Conservation (phyloP, 768 basidiomycete species). For the Ramaria rubella region DNA sequence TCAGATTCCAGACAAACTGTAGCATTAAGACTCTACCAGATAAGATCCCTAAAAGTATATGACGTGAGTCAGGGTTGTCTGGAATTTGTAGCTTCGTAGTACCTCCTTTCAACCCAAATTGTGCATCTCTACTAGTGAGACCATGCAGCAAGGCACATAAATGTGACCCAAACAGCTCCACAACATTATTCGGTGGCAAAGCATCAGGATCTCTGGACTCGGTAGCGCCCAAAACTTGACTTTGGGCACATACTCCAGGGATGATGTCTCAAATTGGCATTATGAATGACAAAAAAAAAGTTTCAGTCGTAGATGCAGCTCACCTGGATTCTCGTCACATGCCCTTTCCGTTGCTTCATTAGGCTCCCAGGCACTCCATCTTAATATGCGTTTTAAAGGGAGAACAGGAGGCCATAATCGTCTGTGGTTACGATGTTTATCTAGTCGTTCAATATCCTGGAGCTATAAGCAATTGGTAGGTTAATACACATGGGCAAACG, state of each 20-base stretch:
- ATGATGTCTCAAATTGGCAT: slow-evolving; percentile 39
- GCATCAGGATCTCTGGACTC: slow-evolving; percentile 66
- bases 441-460: slow-evolving; percentile 48
- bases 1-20: background rate
- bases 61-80: background rate
- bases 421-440: slow-evolving; percentile 36
- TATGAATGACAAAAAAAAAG: background rate
- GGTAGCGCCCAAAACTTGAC: slow-evolving; percentile 50
- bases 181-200: slow-evolving; percentile 53
- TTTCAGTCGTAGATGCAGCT: slow-evolving; percentile 1
- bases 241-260: slow-evolving; percentile 42
- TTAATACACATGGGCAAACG: too few relatives aligned
- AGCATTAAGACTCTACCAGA: slow-evolving; percentile 36
- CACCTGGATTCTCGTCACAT: slow-evolving; percentile 67
- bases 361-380: slow-evolving; percentile 41
- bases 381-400: slow-evolving; percentile 29
- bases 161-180: slow-evolving; percentile 46
- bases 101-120: slow-evolving; percentile 70
- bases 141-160: slow-evolving; percentile 36
- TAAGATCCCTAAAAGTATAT: slow-evolving; percentile 27
- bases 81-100: background rate
- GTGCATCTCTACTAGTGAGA: slow-evolving; percentile 49
- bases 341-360: slow-evolving; percentile 37
- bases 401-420: slow-evolving; percentile 54
- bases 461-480: too few relatives aligned